Evolutionary conservation across 2,329 filamentous ascomycete species (phyloP), one percentile per base, ranked within the genome.

Genomic region (Cladosporium oxysporum): DNA sequence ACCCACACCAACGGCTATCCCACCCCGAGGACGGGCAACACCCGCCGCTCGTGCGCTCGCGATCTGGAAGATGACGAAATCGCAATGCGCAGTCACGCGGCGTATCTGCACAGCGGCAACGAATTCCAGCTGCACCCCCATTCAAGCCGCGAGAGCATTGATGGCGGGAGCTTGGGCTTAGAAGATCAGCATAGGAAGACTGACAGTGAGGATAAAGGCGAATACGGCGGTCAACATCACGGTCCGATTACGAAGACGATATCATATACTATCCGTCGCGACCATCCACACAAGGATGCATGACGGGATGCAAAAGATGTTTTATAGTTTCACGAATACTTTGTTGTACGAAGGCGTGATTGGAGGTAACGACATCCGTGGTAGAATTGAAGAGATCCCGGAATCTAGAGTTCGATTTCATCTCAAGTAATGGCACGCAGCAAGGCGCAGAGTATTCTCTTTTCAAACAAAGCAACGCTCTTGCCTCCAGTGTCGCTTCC

Each of bases 51-150:
- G 0, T 33, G 31, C n/a, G 23, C 14, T 6, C 33, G 23, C n/a
- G 55, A 58, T 16, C 55, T 33, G 33, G 55, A 58, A 28, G 55
- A 58, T n/a, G 55, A 58, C 14, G 55, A 58, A 4, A 58, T 58
- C 6, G 55, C 55, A 8, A 58, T 58, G 10, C 55, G 33, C 12
- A 26, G 33, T 5, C 55, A 58, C 33, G n/a, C 31, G 1, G 33
- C 26, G 21, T 58, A 58, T 35, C 11, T 58, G 33, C 55, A 58
- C 21, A 41, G 55, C 29, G 33, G 29, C 31, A 58, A 58, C 31
- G 33, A 33, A 3, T 58, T 58, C 14, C 55, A 41, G 14, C 11
- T 58, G 11, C 55, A 58, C 23, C 31, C 41, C 11, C n/a, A 35
- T 7, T 31, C 33, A 4, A 11, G 18, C 8, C 8, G 28, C 28